These are phyloP conservation scores for Panellus pusillus DNA, from an alignment of 768 basidiomycete species.

Conservation along the genomic window DNA sequence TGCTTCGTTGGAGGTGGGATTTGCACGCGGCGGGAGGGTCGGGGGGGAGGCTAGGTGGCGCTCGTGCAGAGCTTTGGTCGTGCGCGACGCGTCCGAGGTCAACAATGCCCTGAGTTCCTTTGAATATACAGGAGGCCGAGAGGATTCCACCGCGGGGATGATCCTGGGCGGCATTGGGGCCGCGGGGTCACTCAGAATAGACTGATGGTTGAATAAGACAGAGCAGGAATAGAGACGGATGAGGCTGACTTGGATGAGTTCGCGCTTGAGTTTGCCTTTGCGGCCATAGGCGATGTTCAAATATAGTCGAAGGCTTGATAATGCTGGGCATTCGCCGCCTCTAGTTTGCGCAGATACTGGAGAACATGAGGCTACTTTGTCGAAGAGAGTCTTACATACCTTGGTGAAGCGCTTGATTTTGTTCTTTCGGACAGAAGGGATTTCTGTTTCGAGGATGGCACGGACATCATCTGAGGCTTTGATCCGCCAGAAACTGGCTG, in stretches of 20 bases:
- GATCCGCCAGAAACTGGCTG: constrained; percentile 66
- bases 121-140: constrained; percentile 66
- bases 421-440: constrained; percentile 28
- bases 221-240: background rate
- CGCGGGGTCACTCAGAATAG: constrained; percentile 50
- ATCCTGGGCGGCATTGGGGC: constrained; percentile 44
- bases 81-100: constrained; percentile 48
- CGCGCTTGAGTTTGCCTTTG: constrained; percentile 67
- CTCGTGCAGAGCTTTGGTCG: constrained; percentile 43
- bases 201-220: constrained; percentile 37
- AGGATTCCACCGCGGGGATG: constrained; percentile 51
- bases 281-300: constrained; percentile 76
- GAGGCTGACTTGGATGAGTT: constrained; percentile 60
- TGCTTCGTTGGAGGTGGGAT: constrained; percentile 59
- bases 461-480: constrained; percentile 59
- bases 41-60: constrained; percentile 50
- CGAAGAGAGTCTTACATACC: no score
- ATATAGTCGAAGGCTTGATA: constrained; percentile 53
- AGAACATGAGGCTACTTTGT: no score
- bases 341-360: constrained; percentile 56
- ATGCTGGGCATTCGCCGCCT: constrained; percentile 53
- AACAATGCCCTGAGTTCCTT: constrained; percentile 63
- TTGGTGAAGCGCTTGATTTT: constrained; percentile 54
- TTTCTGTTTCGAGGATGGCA: constrained; percentile 40
- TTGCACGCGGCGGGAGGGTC: constrained; percentile 54